Evolutionary conservation across 2,329 filamentous ascomycete genomes (phyloP), one percentile per base, ranked within the genome.

Genomic region (Diplodia mutila): DNA sequence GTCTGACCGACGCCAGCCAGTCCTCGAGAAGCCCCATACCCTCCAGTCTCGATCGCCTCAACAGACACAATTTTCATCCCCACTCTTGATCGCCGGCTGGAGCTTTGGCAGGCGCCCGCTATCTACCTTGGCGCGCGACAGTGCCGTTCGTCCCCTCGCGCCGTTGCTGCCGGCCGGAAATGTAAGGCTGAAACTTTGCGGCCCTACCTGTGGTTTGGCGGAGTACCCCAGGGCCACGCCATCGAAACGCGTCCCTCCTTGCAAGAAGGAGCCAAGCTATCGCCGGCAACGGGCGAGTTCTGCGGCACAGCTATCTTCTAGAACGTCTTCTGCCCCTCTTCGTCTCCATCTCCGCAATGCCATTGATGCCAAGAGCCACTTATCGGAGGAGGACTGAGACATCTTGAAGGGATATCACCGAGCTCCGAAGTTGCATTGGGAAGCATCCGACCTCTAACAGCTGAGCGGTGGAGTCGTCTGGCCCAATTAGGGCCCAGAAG

Each of bases 341-440:
- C 4, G 16, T 21, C 25, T 6, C 23, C 18, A n/a, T 32, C 27
- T 32, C 57, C 16, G n/a, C 46, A 42, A 48, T 21, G 29, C 57
- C 21, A 14, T 29, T 48, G 16, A n/a, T 11, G 46, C 57, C 32
- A 61, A 61, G 25, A 29, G 57, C 57, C 57, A 39, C 39, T 48
- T 49, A 14, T 42, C 57, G 57, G 57, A 32, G 23, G 12, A 37
- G 12, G 14, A 48, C 23, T 61, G 57, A 61, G 57, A 61, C 57
- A 61, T 61, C 14, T 21, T 61, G 57, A 61, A 48, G 57, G 39
- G 39, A 27, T 21, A 49, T 23, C 57, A 61, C 57, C 57, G 57
- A 61, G 57, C 39, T 61, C 57, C 57, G 57, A 59, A 21, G 34
- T 25, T 18, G 21, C 25, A 23, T n/a, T 25, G 57, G 39, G 25